Conservation (phyloP, 163 green algal species). For the Prototheca wickerhamii region DNA sequence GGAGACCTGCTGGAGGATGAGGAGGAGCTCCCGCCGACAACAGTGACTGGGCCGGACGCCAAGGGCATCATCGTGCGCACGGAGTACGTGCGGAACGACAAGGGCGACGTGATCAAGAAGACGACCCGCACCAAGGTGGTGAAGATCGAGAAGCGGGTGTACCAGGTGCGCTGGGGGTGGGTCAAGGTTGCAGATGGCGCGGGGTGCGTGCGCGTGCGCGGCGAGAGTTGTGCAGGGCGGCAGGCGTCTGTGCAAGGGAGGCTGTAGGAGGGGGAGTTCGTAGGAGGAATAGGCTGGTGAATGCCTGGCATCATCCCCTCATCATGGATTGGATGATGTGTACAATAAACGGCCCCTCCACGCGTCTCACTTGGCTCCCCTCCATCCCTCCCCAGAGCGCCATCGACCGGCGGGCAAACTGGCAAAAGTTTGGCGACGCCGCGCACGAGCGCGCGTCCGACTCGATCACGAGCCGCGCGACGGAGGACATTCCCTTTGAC, state of each 20-base stretch:
- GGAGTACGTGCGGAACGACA: slow-evolving; percentile 86
- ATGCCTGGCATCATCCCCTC: too few species aligned
- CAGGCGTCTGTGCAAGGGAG: too few species aligned
- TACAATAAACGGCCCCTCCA: neutral
- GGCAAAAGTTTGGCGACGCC: slow-evolving; percentile 70
- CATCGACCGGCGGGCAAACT: slow-evolving; percentile 47
- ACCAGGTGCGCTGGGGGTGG: slow-evolving; percentile 74
- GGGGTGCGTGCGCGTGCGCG: too few species aligned
- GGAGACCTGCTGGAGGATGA: slow-evolving; percentile 81
- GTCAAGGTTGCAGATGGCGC: too few species aligned
- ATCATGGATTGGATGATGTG: too few species aligned
- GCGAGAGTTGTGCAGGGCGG: too few species aligned
- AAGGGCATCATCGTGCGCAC: slow-evolving; percentile 80
- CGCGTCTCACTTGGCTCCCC: neutral
- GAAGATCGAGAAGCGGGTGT: slow-evolving; percentile 83
- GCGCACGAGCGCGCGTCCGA: slow-evolving; percentile 51
- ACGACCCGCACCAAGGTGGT: slow-evolving; percentile 77
- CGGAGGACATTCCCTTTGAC: slow-evolving; percentile 86
- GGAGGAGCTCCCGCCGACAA: slow-evolving; percentile 53
- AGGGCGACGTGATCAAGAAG: slow-evolving; percentile 82
- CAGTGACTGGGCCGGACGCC: slow-evolving; percentile 70
- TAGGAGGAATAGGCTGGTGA: too few species aligned
- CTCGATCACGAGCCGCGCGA: slow-evolving; percentile 48
- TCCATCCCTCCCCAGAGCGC: slow-evolving; percentile 34
- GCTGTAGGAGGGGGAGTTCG: too few species aligned